Evolutionary conservation across 768 basidiomycete genomes (phyloP), one percentile per base, ranked within the genome.

Genomic region (Mycena latifolia): DNA sequence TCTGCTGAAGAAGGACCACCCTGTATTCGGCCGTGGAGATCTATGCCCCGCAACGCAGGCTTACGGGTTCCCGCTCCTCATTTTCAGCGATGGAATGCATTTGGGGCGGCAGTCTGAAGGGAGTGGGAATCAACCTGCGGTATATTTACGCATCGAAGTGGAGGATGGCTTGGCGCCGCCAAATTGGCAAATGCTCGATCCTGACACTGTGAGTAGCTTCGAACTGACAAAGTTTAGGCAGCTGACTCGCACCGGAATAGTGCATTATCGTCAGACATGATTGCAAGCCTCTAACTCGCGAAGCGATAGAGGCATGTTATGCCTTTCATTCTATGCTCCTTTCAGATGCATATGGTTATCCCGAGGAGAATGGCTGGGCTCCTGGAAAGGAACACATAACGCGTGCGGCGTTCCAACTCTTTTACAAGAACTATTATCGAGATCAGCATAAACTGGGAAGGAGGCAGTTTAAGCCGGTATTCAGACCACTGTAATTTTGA

Each of bases 141-240:
- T 71, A 41, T 74, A 70, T 53, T 52, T 74, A 22, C 69, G 73
- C 27, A 71, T 72, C 31, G 71, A 72, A 51, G 58, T 66, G 8
- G 45, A 67, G 20, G 24, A 69, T 60, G 73, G 66, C 17, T 57
- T 72, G 0, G 73, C 63, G 9, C 73, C 73, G 10, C 14, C 50
- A 18, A 51, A 53, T 69, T 74, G 58, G 58, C 47, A 50, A 51
- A 37, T 17, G 22, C 35, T 60, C 43, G 58, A 60, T 39, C 58
- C 58, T 51, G 48, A 48, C 48, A 50, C 47, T 48, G 48, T 60
- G 58, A 39, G 58, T 60, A 31, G 47, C n/a, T 37, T 60, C 22
- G 24, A n/a, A 51, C 15, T 48, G 28, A 24, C 35, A 27, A 48
- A 41, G 47, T 27, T 28, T 25, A 55, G 37, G 28, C 18, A 47